Conservation (phyloP, 1,284 basidiomycete species). For the Lentinula novae-zelandiae region DNA sequence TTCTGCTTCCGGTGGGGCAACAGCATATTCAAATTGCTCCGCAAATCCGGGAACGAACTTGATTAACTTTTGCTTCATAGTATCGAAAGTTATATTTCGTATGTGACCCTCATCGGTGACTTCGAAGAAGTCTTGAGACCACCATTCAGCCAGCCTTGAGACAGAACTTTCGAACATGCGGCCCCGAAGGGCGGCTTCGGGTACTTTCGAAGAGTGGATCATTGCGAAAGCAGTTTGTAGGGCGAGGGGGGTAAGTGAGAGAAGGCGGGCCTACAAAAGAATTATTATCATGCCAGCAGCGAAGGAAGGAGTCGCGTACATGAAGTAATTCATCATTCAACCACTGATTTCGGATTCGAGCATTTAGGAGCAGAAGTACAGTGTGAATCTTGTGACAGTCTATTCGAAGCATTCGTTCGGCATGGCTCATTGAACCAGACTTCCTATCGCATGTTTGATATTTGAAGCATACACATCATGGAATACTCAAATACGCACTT, state of each 20-base stretch:
- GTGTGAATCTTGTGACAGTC: constrained; percentile 88
- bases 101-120: constrained; percentile 63
- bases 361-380: constrained; percentile 74
- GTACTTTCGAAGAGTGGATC: constrained; percentile 81
- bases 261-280: constrained; percentile 66
- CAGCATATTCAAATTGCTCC: constrained; percentile 26
- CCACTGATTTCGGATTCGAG: constrained; percentile 79
- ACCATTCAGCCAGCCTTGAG: constrained; percentile 76
- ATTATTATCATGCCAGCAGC: background rate
- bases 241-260: constrained; percentile 79
- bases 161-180: constrained; percentile 83
- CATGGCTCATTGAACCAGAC: constrained; percentile 45
- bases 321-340: constrained; percentile 82
- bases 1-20: constrained; percentile 5
- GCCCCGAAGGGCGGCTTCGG: constrained; percentile 76
- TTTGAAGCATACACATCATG: background rate
- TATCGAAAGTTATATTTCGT: constrained; percentile 71
- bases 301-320: constrained; percentile 37
- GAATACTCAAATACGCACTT: constrained; percentile 26
- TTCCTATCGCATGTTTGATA: background rate
- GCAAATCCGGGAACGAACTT: constrained; percentile 16
- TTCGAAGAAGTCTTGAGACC: constrained; percentile 72
- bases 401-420: constrained; percentile 71
- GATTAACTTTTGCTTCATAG: constrained; percentile 47
- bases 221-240: constrained; percentile 75